phyloP scores from a whole-genome alignment of 257 asterid species.

The Salvia miltiorrhiza region DNA sequence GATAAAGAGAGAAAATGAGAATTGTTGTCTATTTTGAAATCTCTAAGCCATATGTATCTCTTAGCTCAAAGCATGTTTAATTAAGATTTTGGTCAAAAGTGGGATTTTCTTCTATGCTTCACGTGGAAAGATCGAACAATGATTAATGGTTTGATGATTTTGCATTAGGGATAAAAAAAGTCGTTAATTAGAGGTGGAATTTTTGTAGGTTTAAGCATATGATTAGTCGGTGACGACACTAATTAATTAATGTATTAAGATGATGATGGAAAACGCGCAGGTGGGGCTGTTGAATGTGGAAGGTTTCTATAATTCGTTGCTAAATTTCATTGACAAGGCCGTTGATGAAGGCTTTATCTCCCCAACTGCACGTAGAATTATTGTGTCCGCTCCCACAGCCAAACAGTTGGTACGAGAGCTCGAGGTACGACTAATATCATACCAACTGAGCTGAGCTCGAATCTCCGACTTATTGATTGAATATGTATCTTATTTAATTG shows the following conservation, averaged over 20 bases:
- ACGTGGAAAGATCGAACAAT: constrained; percentile 25
- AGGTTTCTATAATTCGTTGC: constrained; percentile 79
- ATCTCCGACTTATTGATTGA: too few relatives aligned
- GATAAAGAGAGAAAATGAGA: not conserved
- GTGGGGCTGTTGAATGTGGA: constrained; percentile 93
- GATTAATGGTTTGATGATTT: not conserved
- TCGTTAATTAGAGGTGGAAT: not conserved
- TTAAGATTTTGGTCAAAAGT: constrained; percentile 28
- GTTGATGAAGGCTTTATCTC: constrained; percentile 98
- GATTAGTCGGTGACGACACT: not conserved
- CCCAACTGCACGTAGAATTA: constrained; percentile 82
- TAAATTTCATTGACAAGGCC: constrained; percentile 47
- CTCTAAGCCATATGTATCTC: not conserved
- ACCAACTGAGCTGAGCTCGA: too few relatives aligned
- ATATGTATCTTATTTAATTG: not conserved
- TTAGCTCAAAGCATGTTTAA: not conserved
- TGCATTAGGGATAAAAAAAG: not conserved
- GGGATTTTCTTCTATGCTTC: not conserved
- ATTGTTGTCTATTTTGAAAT: too few relatives aligned
- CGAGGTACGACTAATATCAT: too few relatives aligned
- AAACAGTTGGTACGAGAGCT: constrained; percentile 45
- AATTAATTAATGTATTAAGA: not conserved
- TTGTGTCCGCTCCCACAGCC: constrained; percentile 90
- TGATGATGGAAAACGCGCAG: constrained; percentile 33
- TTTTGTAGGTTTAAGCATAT: not conserved